phyloP scores from a whole-genome alignment of 768 basidiomycete species.

The Favolaschia claudopus region DNA sequence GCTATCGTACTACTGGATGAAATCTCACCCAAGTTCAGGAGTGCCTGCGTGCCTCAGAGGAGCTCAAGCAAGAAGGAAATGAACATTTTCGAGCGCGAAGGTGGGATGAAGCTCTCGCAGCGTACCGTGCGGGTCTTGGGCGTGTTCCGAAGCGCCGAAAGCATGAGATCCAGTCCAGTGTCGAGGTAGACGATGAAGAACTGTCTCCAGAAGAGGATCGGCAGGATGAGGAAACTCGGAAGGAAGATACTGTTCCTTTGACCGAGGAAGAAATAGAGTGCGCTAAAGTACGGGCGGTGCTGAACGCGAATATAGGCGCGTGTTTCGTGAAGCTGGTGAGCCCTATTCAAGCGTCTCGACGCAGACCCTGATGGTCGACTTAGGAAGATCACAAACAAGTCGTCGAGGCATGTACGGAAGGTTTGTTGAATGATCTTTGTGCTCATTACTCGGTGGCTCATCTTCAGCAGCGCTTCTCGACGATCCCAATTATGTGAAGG shows the following conservation, averaged over 20 bases:
- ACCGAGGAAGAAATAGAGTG: constrained; percentile 51
- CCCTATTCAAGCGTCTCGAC: not conserved
- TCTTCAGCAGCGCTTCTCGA: constrained; percentile 78
- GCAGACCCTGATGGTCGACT: not conserved
- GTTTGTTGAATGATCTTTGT: constrained; percentile 39
- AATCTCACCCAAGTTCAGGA: constrained; percentile 41
- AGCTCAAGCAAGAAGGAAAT: constrained; percentile 81
- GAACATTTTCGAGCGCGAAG: constrained; percentile 67
- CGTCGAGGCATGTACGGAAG: constrained; percentile 82
- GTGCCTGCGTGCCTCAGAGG: constrained; percentile 58
- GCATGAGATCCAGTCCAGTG: constrained; percentile 24
- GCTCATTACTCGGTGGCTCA: not conserved
- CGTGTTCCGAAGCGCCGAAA: constrained; percentile 61
- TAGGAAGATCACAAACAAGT: constrained; percentile 84
- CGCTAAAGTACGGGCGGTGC: constrained; percentile 68
- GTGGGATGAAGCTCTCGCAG: constrained; percentile 75
- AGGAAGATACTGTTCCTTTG: constrained; percentile 31
- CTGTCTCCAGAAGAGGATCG: constrained; percentile 31
- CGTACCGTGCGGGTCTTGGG: constrained; percentile 75
- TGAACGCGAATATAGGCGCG: constrained; percentile 90
- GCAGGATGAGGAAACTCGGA: constrained; percentile 16
- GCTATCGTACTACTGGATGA: not conserved
- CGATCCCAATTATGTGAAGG: constrained; percentile 87
- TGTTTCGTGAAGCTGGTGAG: constrained; percentile 83
- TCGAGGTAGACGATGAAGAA: constrained; percentile 21